Conservation (phyloP, 192 early-diverging fungal species). For the Coemansia sp. region DNA sequence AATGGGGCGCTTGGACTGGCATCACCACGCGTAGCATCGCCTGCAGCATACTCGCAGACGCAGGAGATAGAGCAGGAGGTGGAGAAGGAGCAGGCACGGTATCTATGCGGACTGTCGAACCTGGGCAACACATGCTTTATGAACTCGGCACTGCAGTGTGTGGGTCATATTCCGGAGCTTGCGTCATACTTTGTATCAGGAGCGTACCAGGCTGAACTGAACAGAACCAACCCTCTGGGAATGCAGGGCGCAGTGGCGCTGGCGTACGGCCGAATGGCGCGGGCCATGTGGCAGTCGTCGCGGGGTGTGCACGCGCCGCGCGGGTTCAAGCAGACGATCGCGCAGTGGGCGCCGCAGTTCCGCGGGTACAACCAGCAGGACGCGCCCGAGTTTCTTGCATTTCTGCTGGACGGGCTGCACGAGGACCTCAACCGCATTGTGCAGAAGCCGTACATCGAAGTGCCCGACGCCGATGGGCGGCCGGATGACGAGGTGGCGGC, state of each 20-base stretch:
- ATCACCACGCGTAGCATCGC: neutral
- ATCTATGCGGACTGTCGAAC: constrained; percentile 70
- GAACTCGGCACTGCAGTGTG: constrained; percentile 89
- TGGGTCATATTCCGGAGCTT: constrained; percentile 70
- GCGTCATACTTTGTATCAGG: constrained; percentile 61
- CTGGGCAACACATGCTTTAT: constrained; percentile 93
- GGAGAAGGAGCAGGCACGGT: constrained; percentile 19
- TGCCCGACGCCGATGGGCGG: constrained; percentile 67
- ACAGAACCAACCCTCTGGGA: constrained; percentile 69
- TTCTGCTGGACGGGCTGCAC: constrained; percentile 80
- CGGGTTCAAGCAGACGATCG: constrained; percentile 68
- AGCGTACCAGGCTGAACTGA: constrained; percentile 61
- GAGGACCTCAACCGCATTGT: constrained; percentile 83
- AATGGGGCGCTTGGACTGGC: too few relatives aligned
- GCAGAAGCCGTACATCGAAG: constrained; percentile 76
- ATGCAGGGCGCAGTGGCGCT: constrained; percentile 71
- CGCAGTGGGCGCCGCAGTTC: constrained; percentile 52
- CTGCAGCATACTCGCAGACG: too few relatives aligned
- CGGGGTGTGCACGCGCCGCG: constrained; percentile 64
- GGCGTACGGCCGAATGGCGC: constrained; percentile 63
- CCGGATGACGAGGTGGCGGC: constrained; percentile 67
- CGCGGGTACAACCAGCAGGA: constrained; percentile 81
- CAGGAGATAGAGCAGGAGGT: too few relatives aligned
- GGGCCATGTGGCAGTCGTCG: constrained; percentile 61
- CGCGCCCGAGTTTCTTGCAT: constrained; percentile 80